Base-by-base conservation (phyloP, 768 basidiomycete species). In the Scleroderma bovista region DNA sequence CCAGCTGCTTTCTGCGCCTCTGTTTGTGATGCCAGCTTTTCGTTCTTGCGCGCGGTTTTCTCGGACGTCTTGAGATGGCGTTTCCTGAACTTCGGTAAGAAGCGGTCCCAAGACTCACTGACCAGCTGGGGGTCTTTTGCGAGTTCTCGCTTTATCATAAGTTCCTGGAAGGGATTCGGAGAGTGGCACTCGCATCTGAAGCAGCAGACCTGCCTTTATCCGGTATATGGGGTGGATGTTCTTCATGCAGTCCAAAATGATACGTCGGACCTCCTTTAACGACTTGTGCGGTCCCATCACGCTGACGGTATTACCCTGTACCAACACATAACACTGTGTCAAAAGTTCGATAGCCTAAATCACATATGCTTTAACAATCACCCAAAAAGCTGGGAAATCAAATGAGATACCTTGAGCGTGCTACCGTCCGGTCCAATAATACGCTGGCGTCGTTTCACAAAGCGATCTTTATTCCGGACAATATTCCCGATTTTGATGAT, bases 141-240 rank as follows among this genome's bases (percentile, higher is more conserved):
- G 6, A 99, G 78, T 70, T 99, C 96, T 40, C 95, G 86, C 47
- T 92, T 84, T 59, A 99, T 93, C 96, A 99, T 99, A 24, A 99
- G 78, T 70, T 98, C 96, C 93, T 94, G 59, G 13, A 7, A 36
- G 16, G 16, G 8, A 16, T 44, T 47, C 44, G 55, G 32, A 2
- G 34, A 24, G 26, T 10, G 19, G 15, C 13, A 19, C 39, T 22
- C 16, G 15, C 26, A 26, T 26, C 17, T 37, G 31, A 33, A 23
- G 47, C 52, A 23, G 47, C 52, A 24, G 47, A 46, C 53, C 19
- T 36, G 90, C 93, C 70, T 99, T 99, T 69, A 99, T 99, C 59
- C 93, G 85, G 66, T 99, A 99, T 63, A 99, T 98, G 2, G 96
- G 96, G 63, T 99, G 96, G 47, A 98, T 88, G 65, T 99, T 99